Evolutionary conservation across 1,284 basidiomycete species (phyloP).

Genomic region (Ganoderma sinense): DNA sequence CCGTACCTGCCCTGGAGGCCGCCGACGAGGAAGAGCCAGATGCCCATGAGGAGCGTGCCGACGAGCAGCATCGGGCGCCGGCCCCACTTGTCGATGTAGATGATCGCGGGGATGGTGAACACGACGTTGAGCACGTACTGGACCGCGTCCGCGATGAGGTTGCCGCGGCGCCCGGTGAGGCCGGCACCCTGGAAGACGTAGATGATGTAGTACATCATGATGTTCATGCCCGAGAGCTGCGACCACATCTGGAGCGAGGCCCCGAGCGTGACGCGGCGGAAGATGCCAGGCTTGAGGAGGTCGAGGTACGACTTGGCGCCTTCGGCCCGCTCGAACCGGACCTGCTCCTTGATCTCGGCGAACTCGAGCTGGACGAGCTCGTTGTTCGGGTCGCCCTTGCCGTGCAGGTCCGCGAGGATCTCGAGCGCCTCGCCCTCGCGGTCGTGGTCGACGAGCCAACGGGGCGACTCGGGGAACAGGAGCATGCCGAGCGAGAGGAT

Average conservation of each 20-base stretch:
- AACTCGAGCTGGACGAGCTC: conserved; percentile 81
- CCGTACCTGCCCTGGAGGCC: conserved; percentile 76
- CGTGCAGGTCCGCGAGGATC: conserved; percentile 84
- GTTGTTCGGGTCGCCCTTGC: conserved; percentile 67
- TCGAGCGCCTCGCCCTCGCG: conserved; percentile 75
- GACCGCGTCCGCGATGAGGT: conserved; percentile 79
- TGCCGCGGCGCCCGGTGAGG: conserved; percentile 71
- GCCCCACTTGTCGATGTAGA: conserved; percentile 83
- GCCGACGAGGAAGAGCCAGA: conserved; percentile 81
- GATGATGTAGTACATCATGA: conserved; percentile 85
- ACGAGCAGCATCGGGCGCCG: conserved; percentile 78
- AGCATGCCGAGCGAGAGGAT: conserved; percentile 75
- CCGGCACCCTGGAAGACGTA: conserved; percentile 83
- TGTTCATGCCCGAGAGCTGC: conserved; percentile 55
- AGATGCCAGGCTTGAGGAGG: conserved; percentile 58
- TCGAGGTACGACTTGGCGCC: conserved; percentile 78
- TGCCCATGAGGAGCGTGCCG: conserved; percentile 74
- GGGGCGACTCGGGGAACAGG: conserved; percentile 68
- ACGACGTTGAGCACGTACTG: conserved; percentile 82
- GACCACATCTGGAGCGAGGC: conserved; percentile 55
- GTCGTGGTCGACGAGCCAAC: conserved; percentile 72
- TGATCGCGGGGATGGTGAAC: conserved; percentile 77
- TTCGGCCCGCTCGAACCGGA: conserved; percentile 71
- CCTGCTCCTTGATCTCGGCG: conserved; percentile 81
- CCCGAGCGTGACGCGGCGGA: conserved; percentile 53